Evolutionary conservation across 2,329 filamentous ascomycete species (phyloP), one percentile per base, ranked within the genome.

Genomic region (Ophiostoma pallidulum): DNA sequence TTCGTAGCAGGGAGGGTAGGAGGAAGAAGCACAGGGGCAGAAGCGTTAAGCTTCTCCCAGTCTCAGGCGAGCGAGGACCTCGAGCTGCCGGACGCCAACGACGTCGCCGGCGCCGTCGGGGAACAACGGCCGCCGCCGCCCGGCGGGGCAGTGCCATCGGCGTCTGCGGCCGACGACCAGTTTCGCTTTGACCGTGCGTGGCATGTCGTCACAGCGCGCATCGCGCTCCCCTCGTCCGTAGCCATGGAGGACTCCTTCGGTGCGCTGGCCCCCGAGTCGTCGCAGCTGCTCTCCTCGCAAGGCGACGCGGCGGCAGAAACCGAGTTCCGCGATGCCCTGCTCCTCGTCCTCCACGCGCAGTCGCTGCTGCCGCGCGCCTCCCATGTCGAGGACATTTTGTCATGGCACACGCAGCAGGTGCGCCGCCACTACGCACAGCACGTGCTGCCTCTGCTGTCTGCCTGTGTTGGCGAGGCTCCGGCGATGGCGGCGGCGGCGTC

Each of bases 401-500:
- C 67, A 22, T 83, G 79, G 79, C 75, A 82, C 58, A 73, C 72
- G 20, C 71, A 75, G 48, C 78, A 82, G 61, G 75, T 78, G 36
- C 70, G 77, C 35, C 67, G 71, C 51, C 78, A 83, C 60, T 82
- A 81, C 56, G 64, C 77, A 24, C 70, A 74, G 51, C 72, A 79
- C 57, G 76, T 80, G 14, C 64, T 79, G 47, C 77, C 78, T 18
- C 59, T 77, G 46, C 65, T 83, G 29, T 64, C 69, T 10, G 68
- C 68, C 19, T 74, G 74, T 33, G 48, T 57, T 8, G 48, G 52
- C 24, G 55, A 48, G 9, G 41, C 39, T 8, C 35, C 40, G 24
- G 39, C 19, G 19, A 20, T 9, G 4, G 49, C 41, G 38, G 49
- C 13, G 36, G 16, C 29, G 40, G 14, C 6, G 31, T 6, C 31